Evolutionary conservation across 75 land plant species (phyloP).

Genomic region (Cupressus sempervirens): DNA sequence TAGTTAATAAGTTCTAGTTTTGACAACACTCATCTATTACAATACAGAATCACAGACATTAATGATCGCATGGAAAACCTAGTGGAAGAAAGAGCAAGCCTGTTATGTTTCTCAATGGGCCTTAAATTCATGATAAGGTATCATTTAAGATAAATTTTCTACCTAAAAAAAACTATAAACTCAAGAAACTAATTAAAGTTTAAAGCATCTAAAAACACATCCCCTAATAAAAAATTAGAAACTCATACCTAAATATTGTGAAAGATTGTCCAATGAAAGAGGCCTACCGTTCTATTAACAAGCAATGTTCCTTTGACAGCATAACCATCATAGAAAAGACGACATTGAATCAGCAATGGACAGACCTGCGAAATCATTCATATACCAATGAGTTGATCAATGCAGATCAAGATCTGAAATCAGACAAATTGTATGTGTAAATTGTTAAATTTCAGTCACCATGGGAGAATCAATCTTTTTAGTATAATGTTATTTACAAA

Average conservation of each 20-base stretch:
- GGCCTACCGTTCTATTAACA: constrained; percentile 35
- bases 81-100: not conserved
- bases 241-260: not conserved
- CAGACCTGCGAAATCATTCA: not conserved
- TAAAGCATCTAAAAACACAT: not conserved
- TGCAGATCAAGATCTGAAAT: not conserved
- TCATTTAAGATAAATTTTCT: not conserved
- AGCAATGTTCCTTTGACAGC: constrained; percentile 63
- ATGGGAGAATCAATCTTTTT: not conserved
- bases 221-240: not conserved
- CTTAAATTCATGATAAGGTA: not conserved
- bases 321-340: constrained; percentile 49
- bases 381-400: not conserved
- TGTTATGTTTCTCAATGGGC: not conserved
- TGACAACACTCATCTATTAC: not conserved
- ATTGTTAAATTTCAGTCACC: not conserved
- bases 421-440: not conserved
- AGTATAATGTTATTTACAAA: not conserved
- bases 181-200: not conserved
- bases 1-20: too few relatives aligned
- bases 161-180: not conserved
- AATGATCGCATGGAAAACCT: not conserved
- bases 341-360: constrained; percentile 45
- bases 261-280: not conserved
- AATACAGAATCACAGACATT: not conserved